phyloP scores from a whole-genome alignment of 768 basidiomycete genomes.

The Dioszegia hungarica region DNA sequence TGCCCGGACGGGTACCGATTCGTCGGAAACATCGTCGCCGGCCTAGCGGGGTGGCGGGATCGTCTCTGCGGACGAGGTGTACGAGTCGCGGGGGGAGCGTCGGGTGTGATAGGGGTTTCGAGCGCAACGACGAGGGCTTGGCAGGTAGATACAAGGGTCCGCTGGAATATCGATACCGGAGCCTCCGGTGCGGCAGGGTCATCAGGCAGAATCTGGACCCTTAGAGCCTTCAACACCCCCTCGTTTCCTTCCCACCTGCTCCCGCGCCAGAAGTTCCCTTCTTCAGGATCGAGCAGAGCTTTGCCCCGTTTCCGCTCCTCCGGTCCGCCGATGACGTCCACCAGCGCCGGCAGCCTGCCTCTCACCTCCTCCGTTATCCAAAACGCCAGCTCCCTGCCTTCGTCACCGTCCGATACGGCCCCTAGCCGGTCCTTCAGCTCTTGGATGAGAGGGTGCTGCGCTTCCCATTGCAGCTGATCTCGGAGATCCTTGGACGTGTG shows the following conservation, averaged over 20 bases:
- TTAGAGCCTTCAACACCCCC: constrained; percentile 59
- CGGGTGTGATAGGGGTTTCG: constrained; percentile 37
- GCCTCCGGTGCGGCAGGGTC: not conserved
- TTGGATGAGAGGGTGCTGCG: constrained; percentile 60
- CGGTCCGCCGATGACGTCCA: constrained; percentile 71
- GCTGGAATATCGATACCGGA: constrained; percentile 42
- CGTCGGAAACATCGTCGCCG: constrained; percentile 56
- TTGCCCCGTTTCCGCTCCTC: constrained; percentile 62
- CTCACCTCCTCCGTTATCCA: constrained; percentile 78
- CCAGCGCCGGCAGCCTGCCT: constrained; percentile 67
- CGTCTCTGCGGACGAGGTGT: constrained; percentile 6
- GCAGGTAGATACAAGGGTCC: constrained; percentile 56
- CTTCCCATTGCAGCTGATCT: constrained; percentile 70
- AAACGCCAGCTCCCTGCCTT: constrained; percentile 55
- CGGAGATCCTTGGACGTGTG: constrained; percentile 66
- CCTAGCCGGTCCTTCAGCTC: constrained; percentile 57
- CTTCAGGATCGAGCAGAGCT: constrained; percentile 56
- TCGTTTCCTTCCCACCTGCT: constrained; percentile 53
- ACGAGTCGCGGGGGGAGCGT: not conserved
- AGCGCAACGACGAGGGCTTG: constrained; percentile 53
- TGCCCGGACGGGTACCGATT: constrained; percentile 59
- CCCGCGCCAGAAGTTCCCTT: constrained; percentile 35
- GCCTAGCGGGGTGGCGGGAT: constrained; percentile 5
- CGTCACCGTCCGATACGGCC: not conserved
- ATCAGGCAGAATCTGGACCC: constrained; percentile 55